These are phyloP conservation scores for Sanghuangporus sanghuang DNA, from an alignment of 1,284 basidiomycete genomes.

Conservation along the genomic window DNA sequence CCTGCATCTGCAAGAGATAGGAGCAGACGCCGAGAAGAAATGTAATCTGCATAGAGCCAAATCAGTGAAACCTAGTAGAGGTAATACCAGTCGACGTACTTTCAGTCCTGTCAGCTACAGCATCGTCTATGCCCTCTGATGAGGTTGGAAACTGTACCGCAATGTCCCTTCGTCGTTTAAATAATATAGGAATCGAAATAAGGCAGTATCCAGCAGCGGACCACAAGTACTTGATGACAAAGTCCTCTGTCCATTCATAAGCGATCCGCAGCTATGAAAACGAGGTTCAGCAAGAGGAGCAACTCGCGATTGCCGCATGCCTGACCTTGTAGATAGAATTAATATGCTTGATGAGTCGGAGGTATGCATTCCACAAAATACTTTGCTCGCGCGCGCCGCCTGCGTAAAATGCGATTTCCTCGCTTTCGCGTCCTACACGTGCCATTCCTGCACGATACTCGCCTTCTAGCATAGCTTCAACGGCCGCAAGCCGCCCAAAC, in stretches of 20 bases:
- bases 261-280: constrained; percentile 51
- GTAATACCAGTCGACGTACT: constrained; percentile 35
- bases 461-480: constrained; percentile 84
- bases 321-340: constrained; percentile 87
- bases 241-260: constrained; percentile 90
- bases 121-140: constrained; percentile 24
- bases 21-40: constrained; percentile 90
- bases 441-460: constrained; percentile 90
- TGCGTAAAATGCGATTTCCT: constrained; percentile 97
- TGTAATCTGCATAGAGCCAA: constrained; percentile 61
- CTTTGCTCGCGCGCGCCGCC: constrained; percentile 82
- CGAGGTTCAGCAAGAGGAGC: neutral
- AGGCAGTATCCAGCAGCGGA: constrained; percentile 85
- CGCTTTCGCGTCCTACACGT: constrained; percentile 84
- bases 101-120: constrained; percentile 57
- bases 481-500: constrained; percentile 87
- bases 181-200: constrained; percentile 84
- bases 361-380: constrained; percentile 79
- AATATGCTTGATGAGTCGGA: constrained; percentile 81
- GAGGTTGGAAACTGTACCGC: constrained; percentile 33
- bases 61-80: constrained; percentile 7
- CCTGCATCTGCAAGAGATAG: constrained; percentile 94
- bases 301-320: constrained; percentile 7
- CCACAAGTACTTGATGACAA: constrained; percentile 93
- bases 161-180: constrained; percentile 45